Conservation (phyloP, 371 early-diverging fungal genomes). For the Lichtheimia corymbifera region DNA sequence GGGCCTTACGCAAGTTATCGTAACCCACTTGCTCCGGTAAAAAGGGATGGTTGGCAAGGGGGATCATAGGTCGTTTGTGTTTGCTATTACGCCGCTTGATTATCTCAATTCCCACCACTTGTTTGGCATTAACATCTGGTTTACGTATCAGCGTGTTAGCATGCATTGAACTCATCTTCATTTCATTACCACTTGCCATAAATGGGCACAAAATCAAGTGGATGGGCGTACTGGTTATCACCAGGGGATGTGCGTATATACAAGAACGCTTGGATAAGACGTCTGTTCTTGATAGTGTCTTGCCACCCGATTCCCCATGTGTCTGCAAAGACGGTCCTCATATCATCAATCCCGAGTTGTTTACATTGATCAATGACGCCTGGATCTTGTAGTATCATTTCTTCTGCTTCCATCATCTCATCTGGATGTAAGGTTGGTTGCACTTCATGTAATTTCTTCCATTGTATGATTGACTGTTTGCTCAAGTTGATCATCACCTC, state of each 20-base stretch:
- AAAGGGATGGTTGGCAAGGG: conserved; percentile 35
- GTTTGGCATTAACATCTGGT: conserved; percentile 33
- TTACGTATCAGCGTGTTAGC: neutral
- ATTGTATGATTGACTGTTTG: conserved; percentile 20
- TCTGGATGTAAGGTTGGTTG: conserved; percentile 43
- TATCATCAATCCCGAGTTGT: conserved; percentile 42
- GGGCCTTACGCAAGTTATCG: conserved; percentile 39
- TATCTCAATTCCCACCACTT: conserved; percentile 36
- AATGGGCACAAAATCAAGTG: conserved; percentile 46
- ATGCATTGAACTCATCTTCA: too few relatives aligned
- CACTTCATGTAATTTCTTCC: conserved; percentile 32
- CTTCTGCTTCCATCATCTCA: conserved; percentile 47
- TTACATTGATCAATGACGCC: conserved; percentile 36
- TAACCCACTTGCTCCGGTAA: conserved; percentile 45
- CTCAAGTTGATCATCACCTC: conserved; percentile 38
- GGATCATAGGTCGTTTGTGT: conserved; percentile 42
- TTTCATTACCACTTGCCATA: conserved; percentile 26
- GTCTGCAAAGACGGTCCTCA: conserved; percentile 39
- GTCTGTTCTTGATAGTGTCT: conserved; percentile 29
- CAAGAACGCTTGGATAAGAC: conserved; percentile 46
- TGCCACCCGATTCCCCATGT: conserved; percentile 50
- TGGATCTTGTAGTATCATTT: conserved; percentile 29
- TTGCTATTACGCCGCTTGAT: conserved; percentile 37
- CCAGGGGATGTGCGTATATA: conserved; percentile 42
- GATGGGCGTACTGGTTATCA: conserved; percentile 53